phyloP scores from a whole-genome alignment of 805 yeast species.

The Pichia occidentalis region DNA sequence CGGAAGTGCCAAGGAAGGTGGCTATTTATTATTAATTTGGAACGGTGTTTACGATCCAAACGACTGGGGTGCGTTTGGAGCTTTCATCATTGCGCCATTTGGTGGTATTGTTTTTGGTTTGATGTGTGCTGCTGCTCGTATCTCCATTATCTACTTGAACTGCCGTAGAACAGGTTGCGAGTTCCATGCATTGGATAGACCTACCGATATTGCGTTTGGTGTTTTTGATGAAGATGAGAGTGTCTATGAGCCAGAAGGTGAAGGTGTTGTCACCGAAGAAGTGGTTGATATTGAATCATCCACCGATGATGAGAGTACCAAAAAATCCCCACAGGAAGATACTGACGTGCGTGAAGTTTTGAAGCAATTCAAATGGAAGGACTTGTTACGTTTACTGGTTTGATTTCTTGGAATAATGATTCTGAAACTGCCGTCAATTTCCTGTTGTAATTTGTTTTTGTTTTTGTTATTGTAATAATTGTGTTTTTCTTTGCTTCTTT shows the following conservation, averaged over 20 bases:
- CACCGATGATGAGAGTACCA: not conserved
- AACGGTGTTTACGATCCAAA: conserved; percentile 68
- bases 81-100: conserved; percentile 84
- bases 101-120: conserved; percentile 64
- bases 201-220: conserved; percentile 17
- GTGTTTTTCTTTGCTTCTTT: no score
- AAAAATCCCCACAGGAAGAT: conserved; percentile 3
- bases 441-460: no score
- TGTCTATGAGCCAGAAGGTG: conserved; percentile 11
- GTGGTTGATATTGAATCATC: conserved; percentile 13
- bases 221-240: conserved; percentile 13
- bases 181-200: conserved; percentile 42
- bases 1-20: conserved; percentile 68
- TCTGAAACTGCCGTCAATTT: no score
- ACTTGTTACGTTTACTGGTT: conserved; percentile 14
- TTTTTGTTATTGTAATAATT: no score
- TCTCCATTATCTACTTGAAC: conserved; percentile 28
- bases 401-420: conserved; percentile 1
- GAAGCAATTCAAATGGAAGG: conserved; percentile 11
- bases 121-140: conserved; percentile 44
- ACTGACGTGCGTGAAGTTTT: conserved; percentile 11
- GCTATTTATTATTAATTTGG: conserved; percentile 62
- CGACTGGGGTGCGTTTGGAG: conserved; percentile 95
- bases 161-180: conserved; percentile 32
- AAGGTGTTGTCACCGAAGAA: conserved; percentile 5